Conservation (phyloP, 2,329 filamentous ascomycete species). For the Penicillium psychrosexuale region DNA sequence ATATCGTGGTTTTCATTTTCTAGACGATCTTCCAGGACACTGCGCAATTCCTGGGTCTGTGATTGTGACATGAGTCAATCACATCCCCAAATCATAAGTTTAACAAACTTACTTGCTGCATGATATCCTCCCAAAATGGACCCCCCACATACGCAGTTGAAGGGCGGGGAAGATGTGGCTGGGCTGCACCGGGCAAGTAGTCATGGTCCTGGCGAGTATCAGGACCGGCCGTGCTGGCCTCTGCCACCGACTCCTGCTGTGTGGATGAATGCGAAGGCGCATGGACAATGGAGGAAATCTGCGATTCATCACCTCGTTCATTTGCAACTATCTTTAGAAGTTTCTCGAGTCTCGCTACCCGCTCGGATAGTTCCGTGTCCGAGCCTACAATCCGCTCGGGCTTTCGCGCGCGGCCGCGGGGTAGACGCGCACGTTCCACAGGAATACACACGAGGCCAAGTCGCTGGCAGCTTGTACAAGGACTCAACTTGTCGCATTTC, state of each 20-base stretch:
- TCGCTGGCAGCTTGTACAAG: conserved; percentile 31
- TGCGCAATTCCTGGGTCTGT: conserved; percentile 22
- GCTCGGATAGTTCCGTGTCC: conserved; percentile 21
- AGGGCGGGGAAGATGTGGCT: conserved; percentile 14
- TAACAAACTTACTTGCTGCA: conserved; percentile 23
- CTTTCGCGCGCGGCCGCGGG: conserved; percentile 30
- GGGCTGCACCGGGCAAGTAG: not conserved
- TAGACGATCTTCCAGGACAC: conserved; percentile 20
- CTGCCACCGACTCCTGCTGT: not conserved
- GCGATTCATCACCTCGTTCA: conserved; percentile 2
- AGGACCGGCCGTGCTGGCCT: conserved; percentile 3
- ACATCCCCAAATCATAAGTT: too few relatives aligned
- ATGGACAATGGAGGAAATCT: not conserved
- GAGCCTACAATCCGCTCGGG: conserved; percentile 10
- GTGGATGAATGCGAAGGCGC: not conserved
- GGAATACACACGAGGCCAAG: conserved; percentile 27
- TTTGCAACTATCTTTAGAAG: conserved; percentile 20
- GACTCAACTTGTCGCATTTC: conserved; percentile 34
- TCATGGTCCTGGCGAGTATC: conserved; percentile 8
- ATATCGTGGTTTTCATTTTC: conserved; percentile 12
- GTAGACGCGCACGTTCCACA: conserved; percentile 32
- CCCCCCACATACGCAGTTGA: conserved; percentile 19
- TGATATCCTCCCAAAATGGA: conserved; percentile 27
- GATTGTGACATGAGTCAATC: not conserved
- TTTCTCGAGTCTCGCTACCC: conserved; percentile 26